Percentiles rank a stretch among this genome's conserved stretches.
These are phyloP conservation scores for Silybum marianum DNA, from an alignment of 129 eudicot genomes.

Conservation along the genomic window DNA sequence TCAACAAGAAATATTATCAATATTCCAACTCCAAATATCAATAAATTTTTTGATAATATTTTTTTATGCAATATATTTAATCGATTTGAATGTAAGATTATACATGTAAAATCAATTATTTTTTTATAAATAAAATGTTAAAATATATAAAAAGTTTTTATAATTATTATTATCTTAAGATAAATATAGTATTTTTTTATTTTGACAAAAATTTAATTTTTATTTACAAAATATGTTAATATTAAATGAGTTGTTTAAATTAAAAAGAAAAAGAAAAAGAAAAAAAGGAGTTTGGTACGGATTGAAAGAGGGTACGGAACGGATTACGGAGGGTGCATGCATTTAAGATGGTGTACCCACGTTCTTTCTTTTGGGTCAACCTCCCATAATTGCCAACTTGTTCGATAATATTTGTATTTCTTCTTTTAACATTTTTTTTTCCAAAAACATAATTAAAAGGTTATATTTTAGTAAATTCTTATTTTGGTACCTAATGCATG, in stretches of 20 bases:
- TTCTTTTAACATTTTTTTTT: no score
- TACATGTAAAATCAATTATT: not conserved
- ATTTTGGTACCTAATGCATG: no score
- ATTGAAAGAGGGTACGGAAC: slow-evolving; percentile 11
- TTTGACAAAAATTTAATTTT: not conserved
- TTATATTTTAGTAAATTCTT: no score
- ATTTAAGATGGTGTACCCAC: slow-evolving; percentile 16
- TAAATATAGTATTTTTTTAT: not conserved
- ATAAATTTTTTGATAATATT: no score
- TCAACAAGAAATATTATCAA: slow-evolving; percentile 6
- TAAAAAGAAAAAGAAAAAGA: not conserved
- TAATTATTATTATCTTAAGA: no score
- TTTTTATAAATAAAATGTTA: not conserved
- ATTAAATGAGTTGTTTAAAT: not conserved
- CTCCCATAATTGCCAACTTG: slow-evolving; percentile 30
- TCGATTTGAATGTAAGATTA: not conserved
- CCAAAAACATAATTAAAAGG: no score
- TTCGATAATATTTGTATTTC: not conserved
- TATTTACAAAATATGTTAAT: not conserved
- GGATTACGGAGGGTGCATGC: slow-evolving; percentile 30
- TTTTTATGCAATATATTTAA: no score
- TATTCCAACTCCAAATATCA: slow-evolving; percentile 20
- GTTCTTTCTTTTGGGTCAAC: slow-evolving; percentile 20
- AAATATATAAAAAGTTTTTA: no score
- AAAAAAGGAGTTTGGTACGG: slow-evolving; percentile 18